Evolutionary conservation across 805 yeast genomes (phyloP), one percentile per base, ranked within the genome.

Genomic region (Grigorovia jiainica): DNA sequence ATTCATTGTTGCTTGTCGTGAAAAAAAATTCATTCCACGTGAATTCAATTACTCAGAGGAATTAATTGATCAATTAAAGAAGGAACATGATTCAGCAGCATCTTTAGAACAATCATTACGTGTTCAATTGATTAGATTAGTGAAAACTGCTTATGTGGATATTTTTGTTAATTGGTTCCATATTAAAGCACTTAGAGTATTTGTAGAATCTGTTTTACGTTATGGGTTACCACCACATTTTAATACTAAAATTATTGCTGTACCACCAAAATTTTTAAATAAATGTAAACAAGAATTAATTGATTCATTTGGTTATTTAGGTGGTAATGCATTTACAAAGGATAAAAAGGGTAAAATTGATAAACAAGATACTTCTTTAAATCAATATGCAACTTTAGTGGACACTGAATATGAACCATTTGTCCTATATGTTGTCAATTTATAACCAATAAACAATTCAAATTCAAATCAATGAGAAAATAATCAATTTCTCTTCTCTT

Each of bases 321-420:
- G 95, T 29, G 97, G 97, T 24, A 84, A 80, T 54, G 95, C 95
- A 0, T 84, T 85, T 55, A 67, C 73, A 27, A 70, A 71, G 44
- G 87, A 82, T 58, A 75, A 75, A 51, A 71, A 73, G 53, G 89
- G 89, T 38, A 75, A 72, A 50, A 67, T 79, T 38, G 70, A 75
- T 48, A 53, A 53, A 29, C 78, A 80, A 53, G 86, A 81, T 58
- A 53, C 63, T 29, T 78, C 76, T 36, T 71, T 90, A 54, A 76
- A 80, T 51, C 97, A 90, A 61, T 92, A 85, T 62, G 90, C 96
- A 9, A 78, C 95, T 2, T 67, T 92, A 54, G 96, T 87, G 39
- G 98, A 92, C 64, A 78, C 90, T 23, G 97, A 90, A 44, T 90
- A 90, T 62, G 95, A 90, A 66, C 97, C 97, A 40, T 92, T 92